Evolutionary conservation across 225 moss, liverwort and hornwort species (phyloP), one percentile per base, ranked within the genome.

Genomic region (Bryum argenteum): DNA sequence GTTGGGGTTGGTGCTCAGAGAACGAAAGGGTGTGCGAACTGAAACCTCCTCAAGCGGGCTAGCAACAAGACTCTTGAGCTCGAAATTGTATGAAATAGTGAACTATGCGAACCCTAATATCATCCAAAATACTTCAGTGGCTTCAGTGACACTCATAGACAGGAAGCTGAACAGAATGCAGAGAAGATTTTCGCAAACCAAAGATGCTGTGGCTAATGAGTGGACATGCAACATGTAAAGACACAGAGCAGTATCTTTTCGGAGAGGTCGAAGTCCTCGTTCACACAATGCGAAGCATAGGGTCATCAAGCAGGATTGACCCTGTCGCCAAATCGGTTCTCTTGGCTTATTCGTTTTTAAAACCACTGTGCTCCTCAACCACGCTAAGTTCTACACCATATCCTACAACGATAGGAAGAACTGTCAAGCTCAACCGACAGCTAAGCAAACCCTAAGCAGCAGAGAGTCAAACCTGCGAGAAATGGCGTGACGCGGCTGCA

Each of bases 191-290:
- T 85, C 90, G 77, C 83, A 90, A 69, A 91, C 89, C 63, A 77
- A 76, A 60, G 88, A 87, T 62, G 89, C 85, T 57, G 73, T 83
- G 71, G 90, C 89, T 41, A 94, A 75, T 8, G 90, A 87, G 37
- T 79, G 78, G 15, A 81, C 80, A 83, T 94, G 89, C 71, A 91
- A 71, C 78, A 84, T 40, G 79, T 78, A 54, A 91, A 86, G 23
- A 94, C 74, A 52, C 86, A 84, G 37, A 81, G 66, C 74, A 91
- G 44, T 20, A 75, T 39, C 73, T 91, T 90, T 39, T 69, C 56
- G 54, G 89, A 82, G 28, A 91, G 76, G 26, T 74, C 73, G 45
- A 71, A 56, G 57, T 33, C 41, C 53, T 89, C 94, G 89, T 82
- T 56, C 55, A 73, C 48, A 63, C 15, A 63, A 71, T 61, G 45